phyloP scores from a whole-genome alignment of 495 filamentous ascomycete genomes.

The Viridothelium virens region DNA sequence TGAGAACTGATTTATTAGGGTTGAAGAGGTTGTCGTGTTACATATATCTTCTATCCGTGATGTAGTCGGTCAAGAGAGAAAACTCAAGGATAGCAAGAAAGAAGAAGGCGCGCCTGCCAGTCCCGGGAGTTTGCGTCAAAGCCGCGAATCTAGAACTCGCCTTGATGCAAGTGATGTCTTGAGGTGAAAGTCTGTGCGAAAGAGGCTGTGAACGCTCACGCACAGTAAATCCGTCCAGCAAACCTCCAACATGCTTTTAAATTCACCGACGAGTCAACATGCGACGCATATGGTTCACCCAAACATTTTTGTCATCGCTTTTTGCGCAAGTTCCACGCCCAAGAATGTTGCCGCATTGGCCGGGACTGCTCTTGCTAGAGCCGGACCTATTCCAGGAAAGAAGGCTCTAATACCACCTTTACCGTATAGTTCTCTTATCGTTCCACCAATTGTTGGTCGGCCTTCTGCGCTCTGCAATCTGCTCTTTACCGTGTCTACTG shows the following conservation, averaged over 20 bases:
- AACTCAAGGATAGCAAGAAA: not conserved
- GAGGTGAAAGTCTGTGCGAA: too few species aligned
- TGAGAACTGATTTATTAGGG: not conserved
- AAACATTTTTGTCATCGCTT: slow-evolving; percentile 36
- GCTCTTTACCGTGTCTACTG: slow-evolving; percentile 92
- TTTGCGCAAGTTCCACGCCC: slow-evolving; percentile 38
- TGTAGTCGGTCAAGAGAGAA: not conserved
- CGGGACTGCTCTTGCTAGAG: slow-evolving; percentile 84
- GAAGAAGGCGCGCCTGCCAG: not conserved
- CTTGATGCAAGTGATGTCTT: too few species aligned
- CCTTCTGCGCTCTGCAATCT: slow-evolving; percentile 87
- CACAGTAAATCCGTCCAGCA: too few species aligned
- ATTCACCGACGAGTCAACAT: too few species aligned
- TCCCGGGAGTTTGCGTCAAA: not conserved
- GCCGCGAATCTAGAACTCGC: not conserved
- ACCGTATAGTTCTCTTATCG: slow-evolving; percentile 67
- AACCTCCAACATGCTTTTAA: too few species aligned
- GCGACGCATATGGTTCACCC: slow-evolving; percentile 13
- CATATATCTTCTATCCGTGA: too few species aligned
- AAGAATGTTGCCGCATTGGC: slow-evolving; percentile 75
- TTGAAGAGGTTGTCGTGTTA: not conserved
- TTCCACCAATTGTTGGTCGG: slow-evolving; percentile 71
- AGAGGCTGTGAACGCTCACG: too few species aligned
- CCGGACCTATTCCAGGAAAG: slow-evolving; percentile 94
- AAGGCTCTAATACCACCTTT: slow-evolving; percentile 84